Evolutionary conservation across 2,329 filamentous ascomycete genomes (phyloP).

Genomic region (Fusarium sp.): DNA sequence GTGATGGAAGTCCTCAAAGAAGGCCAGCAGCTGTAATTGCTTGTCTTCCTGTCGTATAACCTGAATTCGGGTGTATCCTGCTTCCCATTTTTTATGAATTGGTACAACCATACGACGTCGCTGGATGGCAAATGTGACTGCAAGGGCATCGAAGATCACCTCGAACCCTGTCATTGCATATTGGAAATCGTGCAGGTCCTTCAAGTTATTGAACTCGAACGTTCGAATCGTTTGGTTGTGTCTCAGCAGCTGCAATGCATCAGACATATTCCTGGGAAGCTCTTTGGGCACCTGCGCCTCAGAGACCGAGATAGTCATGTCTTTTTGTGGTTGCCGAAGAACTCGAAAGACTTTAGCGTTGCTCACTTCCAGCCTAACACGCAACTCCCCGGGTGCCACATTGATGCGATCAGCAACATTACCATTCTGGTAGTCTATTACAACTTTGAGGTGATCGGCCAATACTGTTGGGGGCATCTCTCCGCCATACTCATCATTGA

Average conservation of each 20-base stretch:
- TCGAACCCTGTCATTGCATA: slow-evolving; percentile 81
- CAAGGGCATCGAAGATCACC: slow-evolving; percentile 78
- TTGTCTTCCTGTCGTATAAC: slow-evolving; percentile 77
- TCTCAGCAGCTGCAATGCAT: slow-evolving; percentile 69
- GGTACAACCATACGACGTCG: slow-evolving; percentile 89
- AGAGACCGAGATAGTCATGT: slow-evolving; percentile 79
- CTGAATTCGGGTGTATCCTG: slow-evolving; percentile 81
- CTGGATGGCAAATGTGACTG: slow-evolving; percentile 81
- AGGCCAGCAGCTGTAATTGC: slow-evolving; percentile 79
- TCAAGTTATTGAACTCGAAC: slow-evolving; percentile 72
- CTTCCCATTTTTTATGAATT: slow-evolving; percentile 95
- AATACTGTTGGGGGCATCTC: slow-evolving; percentile 74
- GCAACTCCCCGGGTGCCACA: slow-evolving; percentile 78
- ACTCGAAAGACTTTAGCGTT: slow-evolving; percentile 71
- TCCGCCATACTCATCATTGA: slow-evolving; percentile 74
- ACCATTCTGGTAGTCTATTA: slow-evolving; percentile 79
- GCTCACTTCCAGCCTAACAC: slow-evolving; percentile 71
- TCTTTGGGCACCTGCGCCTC: slow-evolving; percentile 72
- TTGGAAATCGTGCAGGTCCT: slow-evolving; percentile 82
- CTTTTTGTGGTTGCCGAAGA: slow-evolving; percentile 77
- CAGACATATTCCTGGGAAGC: slow-evolving; percentile 68
- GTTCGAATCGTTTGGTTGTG: slow-evolving; percentile 73
- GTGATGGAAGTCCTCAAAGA: slow-evolving; percentile 88
- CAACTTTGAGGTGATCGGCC: slow-evolving; percentile 78
- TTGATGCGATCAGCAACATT: slow-evolving; percentile 87